These are phyloP conservation scores for Saccharomycopsis selenospora DNA, from an alignment of 805 yeast species.

Conservation along the genomic window DNA sequence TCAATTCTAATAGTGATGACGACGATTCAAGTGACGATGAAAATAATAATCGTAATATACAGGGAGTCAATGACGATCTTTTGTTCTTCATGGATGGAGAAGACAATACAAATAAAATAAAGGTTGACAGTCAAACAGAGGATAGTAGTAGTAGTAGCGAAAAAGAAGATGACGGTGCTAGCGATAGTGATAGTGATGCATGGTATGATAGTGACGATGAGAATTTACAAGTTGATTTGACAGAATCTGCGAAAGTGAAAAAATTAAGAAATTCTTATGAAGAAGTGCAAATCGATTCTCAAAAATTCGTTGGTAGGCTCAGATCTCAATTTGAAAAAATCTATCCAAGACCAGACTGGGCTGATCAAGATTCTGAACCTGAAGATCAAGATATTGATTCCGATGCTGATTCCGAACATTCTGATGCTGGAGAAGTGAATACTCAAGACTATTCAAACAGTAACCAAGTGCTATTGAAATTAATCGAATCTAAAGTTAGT, in stretches of 20 bases:
- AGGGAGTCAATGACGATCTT: conserved; percentile 38
- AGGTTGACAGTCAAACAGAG: conserved; percentile 31
- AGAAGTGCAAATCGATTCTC: conserved; percentile 51
- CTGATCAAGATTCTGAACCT: conserved; percentile 29
- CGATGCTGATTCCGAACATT: conserved; percentile 28
- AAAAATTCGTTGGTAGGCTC: conserved; percentile 53
- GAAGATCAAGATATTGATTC: conserved; percentile 25
- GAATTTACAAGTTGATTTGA: conserved; percentile 50
- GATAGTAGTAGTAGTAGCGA: conserved; percentile 29
- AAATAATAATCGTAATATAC: conserved; percentile 30
- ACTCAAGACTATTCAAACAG: conserved; percentile 23
- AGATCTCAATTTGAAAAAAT: conserved; percentile 64
- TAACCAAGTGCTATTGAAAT: conserved; percentile 28
- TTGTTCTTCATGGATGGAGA: conserved; percentile 51
- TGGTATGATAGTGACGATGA: conserved; percentile 97
- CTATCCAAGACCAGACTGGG: conserved; percentile 87
- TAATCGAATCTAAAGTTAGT: conserved; percentile 29
- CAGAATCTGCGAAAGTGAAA: conserved; percentile 49
- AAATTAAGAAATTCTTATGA: conserved; percentile 60
- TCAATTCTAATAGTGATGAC: conserved; percentile 37
- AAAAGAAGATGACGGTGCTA: conserved; percentile 28
- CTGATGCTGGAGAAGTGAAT: conserved; percentile 26
- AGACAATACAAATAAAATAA: conserved; percentile 25
- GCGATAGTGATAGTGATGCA: conserved; percentile 37
- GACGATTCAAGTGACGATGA: conserved; percentile 29